Conservation (phyloP, 345 rosid genomes). For the Bruguiera sexangula region DNA sequence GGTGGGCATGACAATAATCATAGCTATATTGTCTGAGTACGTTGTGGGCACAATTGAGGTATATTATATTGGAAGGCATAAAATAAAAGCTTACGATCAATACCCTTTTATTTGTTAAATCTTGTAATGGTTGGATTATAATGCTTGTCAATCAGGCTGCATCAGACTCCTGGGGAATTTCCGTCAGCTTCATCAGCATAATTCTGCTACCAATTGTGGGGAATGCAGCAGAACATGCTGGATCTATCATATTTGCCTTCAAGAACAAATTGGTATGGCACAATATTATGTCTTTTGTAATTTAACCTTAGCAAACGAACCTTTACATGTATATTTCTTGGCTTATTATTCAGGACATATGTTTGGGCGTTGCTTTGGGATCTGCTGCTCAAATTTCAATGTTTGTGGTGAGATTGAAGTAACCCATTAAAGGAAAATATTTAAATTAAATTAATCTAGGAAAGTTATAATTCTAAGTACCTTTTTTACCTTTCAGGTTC, state of each 20-base stretch:
- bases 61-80: constrained; percentile 3
- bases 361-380: constrained; percentile 81
- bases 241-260: constrained; percentile 80
- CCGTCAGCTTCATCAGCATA: constrained; percentile 79
- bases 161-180: constrained; percentile 84
- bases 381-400: constrained; percentile 94
- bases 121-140: not conserved
- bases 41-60: constrained; percentile 94
- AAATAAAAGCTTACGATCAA: not conserved
- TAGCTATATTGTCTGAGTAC: constrained; percentile 79
- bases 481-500: constrained; percentile 45
- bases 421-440: not conserved
- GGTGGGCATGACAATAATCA: constrained; percentile 65
- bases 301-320: too few relatives aligned
- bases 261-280: constrained; percentile 76
- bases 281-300: not conserved
- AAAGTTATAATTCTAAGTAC: not conserved
- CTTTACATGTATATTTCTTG: not conserved
- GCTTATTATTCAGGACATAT: constrained; percentile 58
- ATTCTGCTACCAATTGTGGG: constrained; percentile 89
- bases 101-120: not conserved
- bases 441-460: not conserved
- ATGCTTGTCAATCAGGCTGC: constrained; percentile 50
- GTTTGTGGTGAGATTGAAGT: constrained; percentile 57
- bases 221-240: constrained; percentile 98